These are phyloP conservation scores for Metrosideros polymorpha DNA, from an alignment of 441 rosid genomes.

Conservation along the genomic window DNA sequence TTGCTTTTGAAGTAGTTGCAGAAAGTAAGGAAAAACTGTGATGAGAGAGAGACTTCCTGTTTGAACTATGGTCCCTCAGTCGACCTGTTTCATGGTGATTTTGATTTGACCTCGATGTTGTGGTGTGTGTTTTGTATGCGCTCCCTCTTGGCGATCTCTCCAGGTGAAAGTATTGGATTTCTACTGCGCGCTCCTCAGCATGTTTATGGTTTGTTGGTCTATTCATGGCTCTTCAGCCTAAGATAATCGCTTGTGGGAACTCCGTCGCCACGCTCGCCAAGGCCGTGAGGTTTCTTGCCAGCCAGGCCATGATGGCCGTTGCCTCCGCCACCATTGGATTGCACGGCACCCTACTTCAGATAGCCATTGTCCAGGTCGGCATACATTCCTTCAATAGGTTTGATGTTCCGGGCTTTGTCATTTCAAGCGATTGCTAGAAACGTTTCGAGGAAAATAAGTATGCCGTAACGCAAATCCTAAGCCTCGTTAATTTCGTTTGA, in stretches of 20 bases:
- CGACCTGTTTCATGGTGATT: neutral
- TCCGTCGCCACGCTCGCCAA: too few species aligned
- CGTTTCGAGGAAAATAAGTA: neutral
- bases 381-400: neutral
- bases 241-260: neutral
- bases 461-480: neutral
- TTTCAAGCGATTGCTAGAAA: neutral
- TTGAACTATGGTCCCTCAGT: neutral
- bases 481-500: neutral
- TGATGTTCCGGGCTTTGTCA: neutral
- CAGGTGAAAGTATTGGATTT: too few species aligned
- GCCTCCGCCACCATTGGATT: neutral
- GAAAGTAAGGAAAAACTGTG: too few species aligned
- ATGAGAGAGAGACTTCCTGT: too few species aligned
- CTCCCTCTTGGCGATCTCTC: too few species aligned
- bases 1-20: neutral
- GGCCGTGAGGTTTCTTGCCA: too few species aligned
- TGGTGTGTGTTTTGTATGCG: neutral
- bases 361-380: neutral
- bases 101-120: neutral
- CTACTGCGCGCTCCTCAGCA: too few species aligned
- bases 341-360: neutral
- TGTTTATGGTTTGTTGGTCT: neutral
- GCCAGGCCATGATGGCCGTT: neutral
- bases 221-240: neutral